phyloP scores from a whole-genome alignment of 2,329 filamentous ascomycete species.

The Neophaeococcomyces mojaviensis region DNA sequence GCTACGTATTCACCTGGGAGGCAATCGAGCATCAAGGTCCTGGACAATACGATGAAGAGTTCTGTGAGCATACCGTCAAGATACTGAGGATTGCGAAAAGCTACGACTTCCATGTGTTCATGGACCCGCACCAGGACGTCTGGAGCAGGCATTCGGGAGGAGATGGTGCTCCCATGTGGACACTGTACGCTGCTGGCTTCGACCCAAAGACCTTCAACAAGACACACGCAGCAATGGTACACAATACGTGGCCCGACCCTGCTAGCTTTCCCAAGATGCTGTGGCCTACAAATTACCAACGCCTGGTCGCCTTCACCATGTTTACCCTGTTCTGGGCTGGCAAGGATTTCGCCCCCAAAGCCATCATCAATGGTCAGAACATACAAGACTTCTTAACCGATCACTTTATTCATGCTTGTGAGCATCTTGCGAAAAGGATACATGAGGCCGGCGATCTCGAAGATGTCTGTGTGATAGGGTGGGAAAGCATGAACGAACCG shows the following conservation, averaged over 20 bases:
- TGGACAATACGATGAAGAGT: conserved; percentile 86
- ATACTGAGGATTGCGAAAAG: conserved; percentile 74
- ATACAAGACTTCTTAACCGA: conserved; percentile 91
- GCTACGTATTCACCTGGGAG: conserved; percentile 98
- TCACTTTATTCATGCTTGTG: conserved; percentile 75
- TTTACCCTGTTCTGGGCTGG: conserved; percentile 94
- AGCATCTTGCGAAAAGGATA: conserved; percentile 74
- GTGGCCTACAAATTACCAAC: conserved; percentile 94
- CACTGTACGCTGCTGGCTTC: conserved; percentile 84
- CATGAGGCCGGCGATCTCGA: conserved; percentile 84
- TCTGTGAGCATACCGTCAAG: conserved; percentile 83
- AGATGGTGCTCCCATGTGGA: conserved; percentile 96
- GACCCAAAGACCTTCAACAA: conserved; percentile 77
- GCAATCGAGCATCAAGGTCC: conserved; percentile 92
- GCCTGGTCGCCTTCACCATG: conserved; percentile 78
- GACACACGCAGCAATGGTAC: conserved; percentile 87
- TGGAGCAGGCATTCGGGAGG: conserved; percentile 94
- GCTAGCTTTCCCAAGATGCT: conserved; percentile 95
- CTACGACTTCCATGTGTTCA: conserved; percentile 93
- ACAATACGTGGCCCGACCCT: conserved; percentile 84
- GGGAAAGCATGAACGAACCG: conserved; percentile 95
- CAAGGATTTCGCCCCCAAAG: conserved; percentile 87
- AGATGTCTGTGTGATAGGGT: conserved; percentile 80
- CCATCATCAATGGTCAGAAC: conserved; percentile 87
- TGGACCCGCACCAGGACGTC: conserved; percentile 99